phyloP scores from a whole-genome alignment of 1,284 basidiomycete species.

The Malassezia vespertilionis region DNA sequence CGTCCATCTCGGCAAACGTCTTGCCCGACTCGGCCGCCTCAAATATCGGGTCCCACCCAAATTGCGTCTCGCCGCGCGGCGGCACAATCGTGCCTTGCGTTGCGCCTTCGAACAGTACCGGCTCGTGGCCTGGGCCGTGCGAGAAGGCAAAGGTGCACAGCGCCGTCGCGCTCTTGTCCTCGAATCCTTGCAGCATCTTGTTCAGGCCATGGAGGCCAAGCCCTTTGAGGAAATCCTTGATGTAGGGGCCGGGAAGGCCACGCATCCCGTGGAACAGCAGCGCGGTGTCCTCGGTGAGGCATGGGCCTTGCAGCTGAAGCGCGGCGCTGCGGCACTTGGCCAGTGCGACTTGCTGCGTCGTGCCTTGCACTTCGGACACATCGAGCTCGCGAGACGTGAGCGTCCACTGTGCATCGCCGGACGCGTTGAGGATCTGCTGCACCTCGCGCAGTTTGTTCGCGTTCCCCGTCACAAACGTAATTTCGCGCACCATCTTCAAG shows the following conservation, averaged over 20 bases:
- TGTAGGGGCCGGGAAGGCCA: conserved; percentile 89
- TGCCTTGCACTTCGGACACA: conserved; percentile 87
- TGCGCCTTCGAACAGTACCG: conserved; percentile 70
- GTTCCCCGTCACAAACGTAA: conserved; percentile 78
- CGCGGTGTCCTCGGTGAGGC: conserved; percentile 93
- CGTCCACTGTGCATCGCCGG: conserved; percentile 19
- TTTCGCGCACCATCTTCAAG: conserved; percentile 13
- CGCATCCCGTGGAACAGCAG: conserved; percentile 77
- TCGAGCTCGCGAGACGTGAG: conserved; percentile 15
- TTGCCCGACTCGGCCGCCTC: conserved; percentile 60
- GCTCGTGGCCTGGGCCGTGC: conserved; percentile 36
- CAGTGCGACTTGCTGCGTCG: conserved; percentile 74
- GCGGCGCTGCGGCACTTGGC: conserved; percentile 80
- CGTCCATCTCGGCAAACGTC: conserved; percentile 83
- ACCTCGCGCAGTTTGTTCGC: conserved; percentile 86
- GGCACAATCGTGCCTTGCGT: conserved; percentile 80
- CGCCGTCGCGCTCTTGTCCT: conserved; percentile 68
- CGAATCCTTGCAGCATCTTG: conserved; percentile 71
- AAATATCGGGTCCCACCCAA: conserved; percentile 90
- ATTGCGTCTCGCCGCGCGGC: conserved; percentile 61
- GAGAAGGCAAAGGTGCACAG: conserved; percentile 92
- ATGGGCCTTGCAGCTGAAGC: conserved; percentile 56
- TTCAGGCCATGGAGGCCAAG: conserved; percentile 56
- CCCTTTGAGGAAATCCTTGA: conserved; percentile 58
- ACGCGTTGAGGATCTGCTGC: conserved; percentile 54